Evolutionary conservation across 129 eudicot genomes (phyloP), one percentile per base, ranked within the genome.

Genomic region (Centella asiatica): DNA sequence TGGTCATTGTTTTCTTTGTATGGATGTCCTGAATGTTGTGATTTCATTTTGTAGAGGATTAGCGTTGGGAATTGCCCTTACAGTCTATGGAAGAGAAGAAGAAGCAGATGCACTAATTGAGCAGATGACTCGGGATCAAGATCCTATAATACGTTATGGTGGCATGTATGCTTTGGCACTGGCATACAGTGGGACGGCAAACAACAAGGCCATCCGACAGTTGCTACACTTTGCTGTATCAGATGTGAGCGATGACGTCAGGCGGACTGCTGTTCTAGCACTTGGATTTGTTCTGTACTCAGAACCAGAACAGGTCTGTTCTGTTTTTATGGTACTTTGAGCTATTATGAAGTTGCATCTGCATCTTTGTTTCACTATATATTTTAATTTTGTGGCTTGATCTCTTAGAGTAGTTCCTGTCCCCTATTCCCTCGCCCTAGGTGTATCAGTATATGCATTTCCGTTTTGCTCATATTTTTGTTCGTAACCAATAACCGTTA

Each of bases 91-190:
- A 69, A 80, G 98, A 74, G 96, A 92, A 62, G 98, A 92, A 71
- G 98, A 85, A 72, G 98, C 96, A 0, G 98, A 92, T 64, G 74
- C 88, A 14, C 72, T 92, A 25, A 92, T 92, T 71, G 94, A 87
- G 78, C 95, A 87, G 57, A 92, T 92, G 98, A 87, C 96, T n/a
- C 75, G 94, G 28, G 98, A 92, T 80, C 98, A 92, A 73, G 98
- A 92, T 65, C 96, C 98, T 56, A 87, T 92, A 28, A 7, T 92
- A 64, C 87, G 96, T 22, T 92, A 92, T 70, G 98, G 98, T 31
- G 99, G 99, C 31, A 93, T 93, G 96, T 93, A 93, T 68, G 99
- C 99, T 2, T 72, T 93, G 64, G 99, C 95, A 33, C 72, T 93
- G 88, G 99, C 99, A 3, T 93, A 93, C 64, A 76, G 92, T 36